phyloP scores from a whole-genome alignment of 2,329 filamentous ascomycete genomes.

The Fusarium algeriense region DNA sequence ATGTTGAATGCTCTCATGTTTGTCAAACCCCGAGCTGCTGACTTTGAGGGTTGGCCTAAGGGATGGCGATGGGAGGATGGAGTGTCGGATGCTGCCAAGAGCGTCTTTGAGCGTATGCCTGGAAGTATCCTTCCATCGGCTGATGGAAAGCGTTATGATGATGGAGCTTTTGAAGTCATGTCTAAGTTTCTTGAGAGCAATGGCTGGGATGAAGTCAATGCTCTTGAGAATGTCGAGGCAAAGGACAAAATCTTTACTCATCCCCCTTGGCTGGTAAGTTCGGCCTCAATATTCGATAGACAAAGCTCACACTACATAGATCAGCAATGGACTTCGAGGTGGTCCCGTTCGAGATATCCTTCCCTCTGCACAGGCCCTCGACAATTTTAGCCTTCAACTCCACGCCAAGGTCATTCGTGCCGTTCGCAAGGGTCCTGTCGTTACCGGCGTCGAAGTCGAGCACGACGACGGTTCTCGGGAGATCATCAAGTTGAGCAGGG shows the following conservation, averaged over 20 bases:
- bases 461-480: slow-evolving; percentile 63
- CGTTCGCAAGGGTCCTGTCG: slow-evolving; percentile 70
- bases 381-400: slow-evolving; percentile 74
- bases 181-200: slow-evolving; percentile 67
- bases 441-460: slow-evolving; percentile 75
- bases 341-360: slow-evolving; percentile 79
- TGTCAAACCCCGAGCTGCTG: slow-evolving; percentile 73
- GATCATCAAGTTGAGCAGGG: slow-evolving; percentile 70
- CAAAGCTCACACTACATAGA: slow-evolving; percentile 56
- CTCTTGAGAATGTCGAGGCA: slow-evolving; percentile 67
- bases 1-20: slow-evolving; percentile 77
- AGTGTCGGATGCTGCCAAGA: slow-evolving; percentile 67
- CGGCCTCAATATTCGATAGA: neutral
- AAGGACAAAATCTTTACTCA: slow-evolving; percentile 76
- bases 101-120: slow-evolving; percentile 68
- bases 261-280: slow-evolving; percentile 67
- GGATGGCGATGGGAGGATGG: slow-evolving; percentile 71
- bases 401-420: slow-evolving; percentile 74
- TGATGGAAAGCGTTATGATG: slow-evolving; percentile 75
- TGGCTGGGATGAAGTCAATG: slow-evolving; percentile 72
- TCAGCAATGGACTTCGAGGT: slow-evolving; percentile 72
- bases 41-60: slow-evolving; percentile 76
- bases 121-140: slow-evolving; percentile 71
- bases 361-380: slow-evolving; percentile 66
- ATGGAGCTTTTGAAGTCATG: slow-evolving; percentile 73